These are phyloP conservation scores for Teratosphaeria zuluensis DNA, from an alignment of 2,329 filamentous ascomycete genomes.

Conservation along the genomic window DNA sequence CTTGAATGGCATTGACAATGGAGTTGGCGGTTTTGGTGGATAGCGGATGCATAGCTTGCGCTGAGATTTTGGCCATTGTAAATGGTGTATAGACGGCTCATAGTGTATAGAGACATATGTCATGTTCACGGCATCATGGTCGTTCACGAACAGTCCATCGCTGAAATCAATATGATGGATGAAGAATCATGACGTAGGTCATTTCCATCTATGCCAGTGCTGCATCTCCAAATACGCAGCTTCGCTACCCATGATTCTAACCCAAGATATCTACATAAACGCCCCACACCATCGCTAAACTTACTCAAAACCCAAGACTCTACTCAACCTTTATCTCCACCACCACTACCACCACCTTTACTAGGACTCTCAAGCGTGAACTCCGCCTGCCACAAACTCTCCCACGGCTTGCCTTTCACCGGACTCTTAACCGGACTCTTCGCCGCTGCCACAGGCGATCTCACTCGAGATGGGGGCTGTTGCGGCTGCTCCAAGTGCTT, in stretches of 20 bases:
- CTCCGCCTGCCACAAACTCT: constrained; percentile 23
- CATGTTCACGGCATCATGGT: background rate
- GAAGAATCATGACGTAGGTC: background rate
- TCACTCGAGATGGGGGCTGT: background rate
- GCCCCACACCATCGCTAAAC: background rate
- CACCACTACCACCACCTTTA: constrained; percentile 4
- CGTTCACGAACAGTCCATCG: too few relatives aligned
- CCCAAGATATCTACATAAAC: background rate
- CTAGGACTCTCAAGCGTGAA: constrained; percentile 24
- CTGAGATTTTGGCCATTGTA: background rate
- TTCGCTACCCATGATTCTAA: background rate
- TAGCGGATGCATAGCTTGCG: background rate
- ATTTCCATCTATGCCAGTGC: background rate
- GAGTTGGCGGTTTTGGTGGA: background rate
- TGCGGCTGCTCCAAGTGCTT: constrained; percentile 15
- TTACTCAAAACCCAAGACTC: background rate
- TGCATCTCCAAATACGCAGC: background rate
- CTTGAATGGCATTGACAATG: background rate
- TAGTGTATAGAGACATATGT: background rate
- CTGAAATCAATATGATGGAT: background rate
- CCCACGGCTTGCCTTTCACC: constrained; percentile 16
- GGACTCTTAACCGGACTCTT: constrained; percentile 12
- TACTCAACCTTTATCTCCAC: background rate
- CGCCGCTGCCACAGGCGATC: background rate
- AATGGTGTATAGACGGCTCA: background rate